These are phyloP conservation scores for Colletotrichum higginsianum DNA, from an alignment of 2,329 filamentous ascomycete species.

Conservation along the genomic window DNA sequence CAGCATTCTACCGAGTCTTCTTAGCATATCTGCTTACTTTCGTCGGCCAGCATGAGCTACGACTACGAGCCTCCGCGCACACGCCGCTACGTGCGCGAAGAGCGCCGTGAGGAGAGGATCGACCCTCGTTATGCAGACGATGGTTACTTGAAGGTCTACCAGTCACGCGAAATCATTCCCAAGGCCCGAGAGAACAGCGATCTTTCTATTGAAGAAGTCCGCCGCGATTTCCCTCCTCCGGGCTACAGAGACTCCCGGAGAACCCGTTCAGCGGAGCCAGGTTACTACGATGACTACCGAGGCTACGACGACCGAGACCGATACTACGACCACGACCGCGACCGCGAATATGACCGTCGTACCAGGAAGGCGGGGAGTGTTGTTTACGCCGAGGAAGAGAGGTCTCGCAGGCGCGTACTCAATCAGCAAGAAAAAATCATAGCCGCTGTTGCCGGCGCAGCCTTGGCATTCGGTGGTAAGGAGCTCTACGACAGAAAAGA, in stretches of 20 bases:
- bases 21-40: background rate
- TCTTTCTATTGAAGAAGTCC: conserved; percentile 84
- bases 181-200: conserved; percentile 80
- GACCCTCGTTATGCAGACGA: conserved; percentile 71
- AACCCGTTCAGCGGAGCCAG: conserved; percentile 74
- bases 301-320: conserved; percentile 62
- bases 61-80: conserved; percentile 66
- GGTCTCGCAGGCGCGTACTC: conserved; percentile 65
- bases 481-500: conserved; percentile 76
- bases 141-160: conserved; percentile 60
- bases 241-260: conserved; percentile 70
- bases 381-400: conserved; percentile 70
- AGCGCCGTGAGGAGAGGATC: conserved; percentile 63
- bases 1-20: conserved; percentile 5
- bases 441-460: conserved; percentile 75
- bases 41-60: conserved; percentile 57
- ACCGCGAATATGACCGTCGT: conserved; percentile 63
- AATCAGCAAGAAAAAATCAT: conserved; percentile 77
- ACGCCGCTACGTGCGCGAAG: conserved; percentile 69
- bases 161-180: conserved; percentile 69
- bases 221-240: conserved; percentile 86
- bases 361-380: conserved; percentile 66
- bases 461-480: conserved; percentile 76
- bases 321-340: conserved; percentile 63
- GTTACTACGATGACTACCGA: conserved; percentile 69